Evolutionary conservation across 2,329 filamentous ascomycete genomes (phyloP).

Genomic region (Hymenoscyphus salicellus): DNA sequence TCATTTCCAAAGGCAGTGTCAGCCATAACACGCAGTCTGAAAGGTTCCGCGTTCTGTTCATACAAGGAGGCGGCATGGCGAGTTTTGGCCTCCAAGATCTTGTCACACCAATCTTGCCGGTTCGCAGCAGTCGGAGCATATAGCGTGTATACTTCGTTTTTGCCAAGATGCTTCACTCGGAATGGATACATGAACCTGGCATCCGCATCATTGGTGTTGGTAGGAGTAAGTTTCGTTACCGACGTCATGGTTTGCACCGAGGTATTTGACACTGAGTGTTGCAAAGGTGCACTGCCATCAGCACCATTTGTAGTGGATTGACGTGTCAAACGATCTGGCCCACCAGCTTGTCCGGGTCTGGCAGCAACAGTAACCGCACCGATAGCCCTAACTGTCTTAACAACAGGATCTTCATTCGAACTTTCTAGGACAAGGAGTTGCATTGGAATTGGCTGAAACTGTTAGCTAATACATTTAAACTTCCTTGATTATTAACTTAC

Average conservation of each 20-base stretch:
- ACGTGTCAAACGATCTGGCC: conserved; percentile 52
- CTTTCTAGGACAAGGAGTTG: conserved; percentile 89
- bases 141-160: conserved; percentile 80
- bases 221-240: conserved; percentile 45
- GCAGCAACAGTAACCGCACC: conserved; percentile 61
- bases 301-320: conserved; percentile 36
- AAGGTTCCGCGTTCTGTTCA: conserved; percentile 92
- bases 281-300: conserved; percentile 51
- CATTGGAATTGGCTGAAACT: conserved; percentile 89
- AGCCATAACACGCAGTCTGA: conserved; percentile 85
- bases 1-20: conserved; percentile 90
- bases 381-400: conserved; percentile 61
- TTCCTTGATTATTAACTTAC: conserved; percentile 44
- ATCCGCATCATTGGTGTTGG: conserved; percentile 46
- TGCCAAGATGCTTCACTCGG: conserved; percentile 90
- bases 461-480: conserved; percentile 21
- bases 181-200: conserved; percentile 73
- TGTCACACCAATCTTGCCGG: conserved; percentile 84
- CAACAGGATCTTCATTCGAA: conserved; percentile 84
- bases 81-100: conserved; percentile 93
- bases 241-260: conserved; percentile 55
- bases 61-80: conserved; percentile 84
- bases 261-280: conserved; percentile 65
- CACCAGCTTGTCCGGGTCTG: conserved; percentile 59
- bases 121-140: conserved; percentile 76